Evolutionary conservation across 345 rosid genomes (phyloP).

Genomic region (Lepidium sativum): DNA sequence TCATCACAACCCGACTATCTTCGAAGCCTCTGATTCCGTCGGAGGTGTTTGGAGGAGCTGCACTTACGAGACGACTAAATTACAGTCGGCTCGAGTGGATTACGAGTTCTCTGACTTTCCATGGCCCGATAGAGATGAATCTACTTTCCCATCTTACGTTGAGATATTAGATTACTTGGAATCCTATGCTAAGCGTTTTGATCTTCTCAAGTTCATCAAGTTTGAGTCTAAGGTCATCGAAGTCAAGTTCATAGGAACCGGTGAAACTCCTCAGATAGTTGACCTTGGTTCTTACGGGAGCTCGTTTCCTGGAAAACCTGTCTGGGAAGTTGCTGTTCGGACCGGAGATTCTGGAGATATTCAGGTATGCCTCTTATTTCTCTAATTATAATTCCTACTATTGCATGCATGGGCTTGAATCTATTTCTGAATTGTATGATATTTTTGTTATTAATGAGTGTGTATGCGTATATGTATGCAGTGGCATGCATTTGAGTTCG

Average conservation of each 20-base stretch:
- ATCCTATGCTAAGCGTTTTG: constrained; percentile 62
- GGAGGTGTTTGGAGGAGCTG: constrained; percentile 96
- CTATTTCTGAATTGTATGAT: background rate
- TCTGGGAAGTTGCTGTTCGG: constrained; percentile 80
- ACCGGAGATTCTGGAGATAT: constrained; percentile 37
- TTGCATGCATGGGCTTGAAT: background rate
- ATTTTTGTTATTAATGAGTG: background rate
- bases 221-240: constrained; percentile 70
- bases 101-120: constrained; percentile 88
- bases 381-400: background rate
- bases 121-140: constrained; percentile 70
- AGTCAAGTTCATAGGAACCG: constrained; percentile 45
- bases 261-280: background rate
- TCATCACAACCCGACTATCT: constrained; percentile 51
- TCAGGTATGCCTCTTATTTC: constrained; percentile 33
- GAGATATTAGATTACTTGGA: constrained; percentile 71
- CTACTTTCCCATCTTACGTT: constrained; percentile 50
- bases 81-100: constrained; percentile 58
- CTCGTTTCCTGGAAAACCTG: constrained; percentile 52
- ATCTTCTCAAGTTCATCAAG: constrained; percentile 48
- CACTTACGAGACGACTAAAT: constrained; percentile 64
- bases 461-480: constrained; percentile 7
- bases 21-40: constrained; percentile 67
- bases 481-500: constrained; percentile 76
- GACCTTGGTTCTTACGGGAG: constrained; percentile 25